phyloP scores from a whole-genome alignment of 139 green algal species.

The Tetraselmis chui region DNA sequence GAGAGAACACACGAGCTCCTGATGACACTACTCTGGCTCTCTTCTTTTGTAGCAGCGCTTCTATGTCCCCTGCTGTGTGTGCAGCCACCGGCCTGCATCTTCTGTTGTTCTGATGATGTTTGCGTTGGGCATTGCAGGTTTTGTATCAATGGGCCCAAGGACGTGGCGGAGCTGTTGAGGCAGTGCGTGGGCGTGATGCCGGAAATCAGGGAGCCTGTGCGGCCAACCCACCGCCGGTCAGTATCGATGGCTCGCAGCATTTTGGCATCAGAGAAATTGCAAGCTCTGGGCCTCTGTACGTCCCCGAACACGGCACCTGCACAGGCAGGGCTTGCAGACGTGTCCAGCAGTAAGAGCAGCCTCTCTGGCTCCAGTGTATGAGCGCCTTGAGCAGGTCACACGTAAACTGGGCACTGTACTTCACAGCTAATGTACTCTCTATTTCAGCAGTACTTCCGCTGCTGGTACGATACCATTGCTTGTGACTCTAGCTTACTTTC shows the following conservation, averaged over 20 bases:
- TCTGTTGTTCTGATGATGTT: no score
- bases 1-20: not conserved
- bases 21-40: no score
- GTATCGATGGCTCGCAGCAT: not conserved
- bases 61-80: no score
- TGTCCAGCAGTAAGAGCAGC: not conserved
- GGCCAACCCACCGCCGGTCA: not conserved
- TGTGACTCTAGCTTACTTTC: no score
- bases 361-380: no score
- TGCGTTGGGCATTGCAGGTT: constrained; percentile 29
- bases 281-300: not conserved
- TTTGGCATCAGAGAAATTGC: not conserved
- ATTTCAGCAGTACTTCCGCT: no score
- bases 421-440: no score
- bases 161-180: constrained; percentile 45
- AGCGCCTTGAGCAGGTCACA: no score
- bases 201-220: not conserved
- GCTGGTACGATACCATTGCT: no score
- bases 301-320: not conserved
- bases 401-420: no score
- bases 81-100: no score
- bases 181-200: constrained; percentile 1
- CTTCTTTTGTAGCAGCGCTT: no score
- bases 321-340: not conserved
- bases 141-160: constrained; percentile 37